Evolutionary conservation across 148 eudicot species (phyloP).

Genomic region (Selenicereus undatus): DNA sequence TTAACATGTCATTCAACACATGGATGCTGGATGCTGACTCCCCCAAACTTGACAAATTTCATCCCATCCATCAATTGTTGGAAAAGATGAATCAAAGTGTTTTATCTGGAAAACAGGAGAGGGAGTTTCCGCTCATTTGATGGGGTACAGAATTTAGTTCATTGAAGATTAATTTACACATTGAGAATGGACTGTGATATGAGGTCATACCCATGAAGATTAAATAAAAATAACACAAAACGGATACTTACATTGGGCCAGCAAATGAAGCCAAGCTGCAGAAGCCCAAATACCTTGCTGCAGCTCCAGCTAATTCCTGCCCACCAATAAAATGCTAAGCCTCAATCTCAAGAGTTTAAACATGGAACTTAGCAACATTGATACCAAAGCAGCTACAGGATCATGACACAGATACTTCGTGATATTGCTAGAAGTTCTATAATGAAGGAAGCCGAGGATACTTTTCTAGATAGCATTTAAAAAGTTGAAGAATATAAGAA

Average conservation of each 20-base stretch:
- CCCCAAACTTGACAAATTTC: not conserved
- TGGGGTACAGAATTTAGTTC: not conserved
- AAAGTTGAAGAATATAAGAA: not conserved
- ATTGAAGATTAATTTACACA: not conserved
- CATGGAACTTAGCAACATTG: not conserved
- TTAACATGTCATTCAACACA: not conserved
- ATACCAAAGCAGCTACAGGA: not conserved
- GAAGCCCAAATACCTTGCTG: constrained; percentile 58
- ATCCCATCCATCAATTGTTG: not conserved
- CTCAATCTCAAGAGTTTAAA: constrained; percentile 3
- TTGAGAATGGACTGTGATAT: not conserved
- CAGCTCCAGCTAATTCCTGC: constrained; percentile 63
- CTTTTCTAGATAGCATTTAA: not conserved
- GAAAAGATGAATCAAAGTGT: not conserved
- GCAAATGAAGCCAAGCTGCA: constrained; percentile 53
- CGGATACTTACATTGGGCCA: constrained; percentile 60
- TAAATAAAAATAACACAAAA: not conserved
- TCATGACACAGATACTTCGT: not conserved
- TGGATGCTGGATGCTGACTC: not conserved
- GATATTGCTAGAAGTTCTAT: not conserved
- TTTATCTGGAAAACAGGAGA: not conserved
- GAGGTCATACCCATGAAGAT: not conserved
- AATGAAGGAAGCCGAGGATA: not conserved
- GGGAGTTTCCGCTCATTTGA: not conserved
- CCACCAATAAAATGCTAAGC: not conserved